phyloP scores from a whole-genome alignment of 2,329 filamentous ascomycete genomes.

The Monilinia aucupariae region DNA sequence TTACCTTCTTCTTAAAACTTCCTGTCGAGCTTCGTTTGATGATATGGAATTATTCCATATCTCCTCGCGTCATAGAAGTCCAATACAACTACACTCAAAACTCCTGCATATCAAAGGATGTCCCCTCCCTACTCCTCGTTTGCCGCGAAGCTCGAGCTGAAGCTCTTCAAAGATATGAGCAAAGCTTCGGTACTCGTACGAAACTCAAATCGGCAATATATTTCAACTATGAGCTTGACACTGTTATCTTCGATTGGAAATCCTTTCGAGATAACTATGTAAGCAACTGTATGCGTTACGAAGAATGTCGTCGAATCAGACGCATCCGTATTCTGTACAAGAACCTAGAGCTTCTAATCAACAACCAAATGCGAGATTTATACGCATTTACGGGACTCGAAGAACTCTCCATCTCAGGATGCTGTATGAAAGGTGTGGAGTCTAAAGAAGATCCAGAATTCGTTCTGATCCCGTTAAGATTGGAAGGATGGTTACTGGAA shows the following conservation, averaged over 20 bases:
- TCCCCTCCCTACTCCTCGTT: neutral
- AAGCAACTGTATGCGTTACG: neutral
- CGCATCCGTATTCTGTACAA: neutral
- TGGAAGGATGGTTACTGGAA: neutral
- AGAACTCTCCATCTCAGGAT: neutral
- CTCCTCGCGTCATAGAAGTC: neutral
- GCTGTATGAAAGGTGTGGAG: neutral
- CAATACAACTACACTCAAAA: neutral
- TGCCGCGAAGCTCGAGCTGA: neutral
- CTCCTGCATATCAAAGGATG: neutral
- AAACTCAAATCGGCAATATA: neutral
- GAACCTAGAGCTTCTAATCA: neutral
- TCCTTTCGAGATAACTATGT: neutral
- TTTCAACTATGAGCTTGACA: neutral
- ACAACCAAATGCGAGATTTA: neutral
- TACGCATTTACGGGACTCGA: neutral
- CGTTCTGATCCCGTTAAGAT: neutral
- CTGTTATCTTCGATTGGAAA: neutral
- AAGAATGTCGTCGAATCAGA: neutral
- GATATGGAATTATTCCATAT: neutral
- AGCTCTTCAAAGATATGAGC: slow-evolving; percentile 1
- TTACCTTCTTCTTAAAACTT: neutral
- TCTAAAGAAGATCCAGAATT: neutral
- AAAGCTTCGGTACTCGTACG: neutral
- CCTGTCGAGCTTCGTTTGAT: neutral